Evolutionary conservation across 352 stramenopile genomes (phyloP), one percentile per base, ranked within the genome.

Genomic region (Pythium inflatum): DNA sequence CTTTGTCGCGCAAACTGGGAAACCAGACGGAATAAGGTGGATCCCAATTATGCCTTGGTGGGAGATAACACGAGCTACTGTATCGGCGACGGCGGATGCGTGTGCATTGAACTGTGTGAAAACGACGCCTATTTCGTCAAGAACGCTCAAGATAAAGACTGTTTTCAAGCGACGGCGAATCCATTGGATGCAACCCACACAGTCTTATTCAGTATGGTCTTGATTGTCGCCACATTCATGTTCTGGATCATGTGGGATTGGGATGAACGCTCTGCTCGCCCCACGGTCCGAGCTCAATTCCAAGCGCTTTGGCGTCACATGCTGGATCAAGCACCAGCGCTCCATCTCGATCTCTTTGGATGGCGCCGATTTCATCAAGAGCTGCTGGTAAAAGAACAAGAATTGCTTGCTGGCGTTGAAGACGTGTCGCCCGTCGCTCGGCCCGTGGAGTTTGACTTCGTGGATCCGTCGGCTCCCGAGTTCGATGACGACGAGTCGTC

Each of bases 291-390:
- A n/a, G n/a, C n/a, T n/a, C n/a, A n/a, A n/a, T n/a, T n/a, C n/a
- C n/a, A n/a, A n/a, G n/a, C n/a, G n/a, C 18, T 68, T 36, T 50
- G 33, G 36, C 62, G 62, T 2, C 49, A 68, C 62, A 68, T 68
- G 62, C 49, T 68, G 2, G 50, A 68, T 40, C 13, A 55, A 8
- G 62, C 62, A 0, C 62, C 62, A 18, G 62, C 50, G 16, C 6
- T 68, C n/a, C n/a, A 31, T 0, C 28, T 68, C 6, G 62, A 68
- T 56, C 62, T 68, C 20, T 62, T 55, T 36, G 62, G 62, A 1
- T 68, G 62, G 62, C 62, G 62, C 3, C 50, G 50, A 20, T 68
- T 48, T 40, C 50, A 56, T 7, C 18, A 49, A 2, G 25, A 46
- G n/a, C 50, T 68, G 2, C 49, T 45, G 1, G n/a, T 5, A 4